Conservation (phyloP, 2,329 filamentous ascomycete genomes). For the Myotisia sp. region DNA sequence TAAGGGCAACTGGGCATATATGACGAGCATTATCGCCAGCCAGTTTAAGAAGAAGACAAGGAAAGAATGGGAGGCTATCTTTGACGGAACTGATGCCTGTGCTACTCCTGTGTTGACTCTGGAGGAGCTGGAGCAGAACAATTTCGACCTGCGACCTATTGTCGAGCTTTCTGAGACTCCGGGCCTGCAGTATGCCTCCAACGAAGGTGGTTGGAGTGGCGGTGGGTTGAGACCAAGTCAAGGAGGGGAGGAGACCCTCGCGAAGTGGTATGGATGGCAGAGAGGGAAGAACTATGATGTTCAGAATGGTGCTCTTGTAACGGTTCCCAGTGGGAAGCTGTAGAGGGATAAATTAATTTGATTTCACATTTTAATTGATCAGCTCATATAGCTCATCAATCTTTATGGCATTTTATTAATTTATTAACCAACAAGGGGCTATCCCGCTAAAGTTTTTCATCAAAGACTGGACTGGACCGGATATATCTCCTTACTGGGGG, state of each 20-base stretch:
- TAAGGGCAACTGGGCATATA: conserved; percentile 49
- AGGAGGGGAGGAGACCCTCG: conserved; percentile 56
- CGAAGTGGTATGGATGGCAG: conserved; percentile 63
- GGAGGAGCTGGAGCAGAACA: conserved; percentile 49
- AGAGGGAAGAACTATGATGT: conserved; percentile 58
- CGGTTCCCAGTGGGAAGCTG: conserved; percentile 24
- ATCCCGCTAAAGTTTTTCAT: no score
- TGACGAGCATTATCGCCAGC: conserved; percentile 46
- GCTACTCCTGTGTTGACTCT: conserved; percentile 76
- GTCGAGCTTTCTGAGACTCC: conserved; percentile 52
- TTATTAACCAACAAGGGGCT: no score
- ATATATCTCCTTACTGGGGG: no score
- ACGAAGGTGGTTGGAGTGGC: conserved; percentile 55
- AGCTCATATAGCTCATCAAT: no score
- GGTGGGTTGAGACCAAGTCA: conserved; percentile 48
- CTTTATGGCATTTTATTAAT: no score
- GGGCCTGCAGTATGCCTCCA: conserved; percentile 41
- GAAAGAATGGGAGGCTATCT: conserved; percentile 67
- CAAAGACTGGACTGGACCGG: no score
- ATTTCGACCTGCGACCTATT: conserved; percentile 34
- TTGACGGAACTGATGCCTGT: conserved; percentile 85
- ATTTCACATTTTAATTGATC: no score
- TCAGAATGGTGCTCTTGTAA: conserved; percentile 46
- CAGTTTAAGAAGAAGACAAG: conserved; percentile 58
- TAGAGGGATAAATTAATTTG: no score